phyloP scores from a whole-genome alignment of 345 rosid genomes.

The Corchorus capsularis region DNA sequence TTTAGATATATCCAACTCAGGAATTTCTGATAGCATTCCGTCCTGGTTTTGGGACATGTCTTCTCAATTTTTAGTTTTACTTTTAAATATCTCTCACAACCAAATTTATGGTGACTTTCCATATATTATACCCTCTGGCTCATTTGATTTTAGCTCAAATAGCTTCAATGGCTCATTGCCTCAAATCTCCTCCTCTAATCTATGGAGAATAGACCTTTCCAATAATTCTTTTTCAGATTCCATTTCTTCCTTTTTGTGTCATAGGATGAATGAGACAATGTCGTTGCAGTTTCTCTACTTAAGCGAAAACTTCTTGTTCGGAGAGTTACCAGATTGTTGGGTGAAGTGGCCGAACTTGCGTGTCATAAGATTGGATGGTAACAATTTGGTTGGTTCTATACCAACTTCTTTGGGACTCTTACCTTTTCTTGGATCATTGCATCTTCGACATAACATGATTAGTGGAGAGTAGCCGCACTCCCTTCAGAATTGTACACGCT shows the following conservation, averaged over 20 bases:
- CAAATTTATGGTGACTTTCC: slow-evolving; percentile 43
- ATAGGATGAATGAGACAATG: slow-evolving; percentile 25
- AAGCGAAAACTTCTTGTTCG: slow-evolving; percentile 36
- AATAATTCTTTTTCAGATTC: slow-evolving; percentile 54
- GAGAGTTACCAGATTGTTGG: slow-evolving; percentile 46
- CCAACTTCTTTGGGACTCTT: slow-evolving; percentile 42
- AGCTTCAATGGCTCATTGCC: slow-evolving; percentile 51
- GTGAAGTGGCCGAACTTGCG: slow-evolving; percentile 32
- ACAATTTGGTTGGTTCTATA: slow-evolving; percentile 41
- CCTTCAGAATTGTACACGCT: slow-evolving; percentile 43
- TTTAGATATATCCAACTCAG: slow-evolving; percentile 34
- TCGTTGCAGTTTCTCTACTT: slow-evolving; percentile 34
- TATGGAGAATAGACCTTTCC: slow-evolving; percentile 36
- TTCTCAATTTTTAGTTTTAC: slow-evolving; percentile 34
- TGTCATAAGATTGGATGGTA: slow-evolving; percentile 42
- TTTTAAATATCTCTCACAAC: slow-evolving; percentile 44
- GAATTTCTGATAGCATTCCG: slow-evolving; percentile 48
- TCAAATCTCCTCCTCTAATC: slow-evolving; percentile 41
- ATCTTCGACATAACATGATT: slow-evolving; percentile 41
- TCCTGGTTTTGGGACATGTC: slow-evolving; percentile 36
- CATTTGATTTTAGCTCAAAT: slow-evolving; percentile 44
- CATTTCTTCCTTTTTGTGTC: slow-evolving; percentile 32
- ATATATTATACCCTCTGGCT: slow-evolving; percentile 11
- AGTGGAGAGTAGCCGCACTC: slow-evolving; percentile 42
- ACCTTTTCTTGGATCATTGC: slow-evolving; percentile 38